Evolutionary conservation across 73 alveolate species (phyloP).

Genomic region (Paramecium biaurelia): DNA sequence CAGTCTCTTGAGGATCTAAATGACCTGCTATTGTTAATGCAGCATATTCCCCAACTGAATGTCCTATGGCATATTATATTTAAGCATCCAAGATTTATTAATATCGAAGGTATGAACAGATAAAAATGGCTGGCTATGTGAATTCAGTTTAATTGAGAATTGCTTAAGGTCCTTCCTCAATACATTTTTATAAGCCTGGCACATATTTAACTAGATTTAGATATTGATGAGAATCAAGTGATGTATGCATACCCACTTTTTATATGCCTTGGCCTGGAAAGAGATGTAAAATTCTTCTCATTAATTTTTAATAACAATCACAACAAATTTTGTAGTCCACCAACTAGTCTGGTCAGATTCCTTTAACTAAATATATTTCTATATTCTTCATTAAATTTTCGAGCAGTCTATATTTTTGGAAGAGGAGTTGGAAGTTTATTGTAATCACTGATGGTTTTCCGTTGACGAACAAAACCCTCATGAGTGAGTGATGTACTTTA

Average conservation of each 20-base stretch:
- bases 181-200: conserved; percentile 2
- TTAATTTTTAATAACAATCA: conserved; percentile 13
- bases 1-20: neutral
- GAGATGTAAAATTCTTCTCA: conserved; percentile 21
- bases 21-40: conserved; percentile 38
- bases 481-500: neutral
- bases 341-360: conserved; percentile 10
- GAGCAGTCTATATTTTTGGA: neutral
- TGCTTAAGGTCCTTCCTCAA: conserved; percentile 43
- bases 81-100: neutral
- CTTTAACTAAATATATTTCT: neutral
- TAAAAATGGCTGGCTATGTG: conserved; percentile 31
- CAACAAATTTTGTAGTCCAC: conserved; percentile 1
- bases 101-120: neutral
- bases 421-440: neutral
- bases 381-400: neutral
- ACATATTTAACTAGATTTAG: neutral
- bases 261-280: conserved; percentile 51
- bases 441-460: conserved; percentile 10
- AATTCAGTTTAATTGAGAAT: conserved; percentile 31
- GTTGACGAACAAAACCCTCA: neutral
- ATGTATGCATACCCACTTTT: conserved; percentile 42
- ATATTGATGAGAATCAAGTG: neutral
- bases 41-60: conserved; percentile 53
- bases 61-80: conserved; percentile 17